Conservation (phyloP, 129 eudicot genomes). For the Flaveria brownii region DNA sequence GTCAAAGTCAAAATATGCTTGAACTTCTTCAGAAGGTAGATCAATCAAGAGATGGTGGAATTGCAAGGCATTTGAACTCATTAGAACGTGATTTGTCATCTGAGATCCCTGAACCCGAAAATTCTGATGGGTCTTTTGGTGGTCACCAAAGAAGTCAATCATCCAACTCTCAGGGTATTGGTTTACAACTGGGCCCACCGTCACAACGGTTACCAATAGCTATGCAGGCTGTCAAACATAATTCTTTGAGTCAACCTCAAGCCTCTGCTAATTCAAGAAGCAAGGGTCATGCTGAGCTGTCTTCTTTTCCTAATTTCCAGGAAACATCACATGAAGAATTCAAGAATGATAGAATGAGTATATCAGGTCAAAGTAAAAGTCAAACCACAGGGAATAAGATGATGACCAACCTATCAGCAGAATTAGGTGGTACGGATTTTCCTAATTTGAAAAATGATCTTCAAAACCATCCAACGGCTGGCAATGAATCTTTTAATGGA, state of each 20-base stretch:
- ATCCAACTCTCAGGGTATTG: constrained; percentile 71
- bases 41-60: constrained; percentile 60
- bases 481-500: constrained; percentile 32
- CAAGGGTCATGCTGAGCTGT: constrained; percentile 40
- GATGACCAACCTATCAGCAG: constrained; percentile 45
- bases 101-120: constrained; percentile 57
- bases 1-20: constrained; percentile 69
- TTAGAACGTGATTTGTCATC: constrained; percentile 49
- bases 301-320: constrained; percentile 41
- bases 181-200: constrained; percentile 92
- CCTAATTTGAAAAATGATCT: constrained; percentile 46
- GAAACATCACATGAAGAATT: constrained; percentile 42
- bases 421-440: constrained; percentile 40
- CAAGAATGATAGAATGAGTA: constrained; percentile 34
- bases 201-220: constrained; percentile 52
- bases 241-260: constrained; percentile 37
- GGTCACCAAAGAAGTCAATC: constrained; percentile 60
- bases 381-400: constrained; percentile 38
- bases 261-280: constrained; percentile 44
- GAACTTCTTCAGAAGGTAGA: constrained; percentile 94
- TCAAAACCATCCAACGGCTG: constrained; percentile 46
- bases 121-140: constrained; percentile 60
- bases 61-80: constrained; percentile 35
- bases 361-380: constrained; percentile 36
- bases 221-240: constrained; percentile 33